Percentiles rank a stretch among this genome's conserved stretches.
phyloP scores from a whole-genome alignment of 139 green algal species.

The Klebsormidium nitens region DNA sequence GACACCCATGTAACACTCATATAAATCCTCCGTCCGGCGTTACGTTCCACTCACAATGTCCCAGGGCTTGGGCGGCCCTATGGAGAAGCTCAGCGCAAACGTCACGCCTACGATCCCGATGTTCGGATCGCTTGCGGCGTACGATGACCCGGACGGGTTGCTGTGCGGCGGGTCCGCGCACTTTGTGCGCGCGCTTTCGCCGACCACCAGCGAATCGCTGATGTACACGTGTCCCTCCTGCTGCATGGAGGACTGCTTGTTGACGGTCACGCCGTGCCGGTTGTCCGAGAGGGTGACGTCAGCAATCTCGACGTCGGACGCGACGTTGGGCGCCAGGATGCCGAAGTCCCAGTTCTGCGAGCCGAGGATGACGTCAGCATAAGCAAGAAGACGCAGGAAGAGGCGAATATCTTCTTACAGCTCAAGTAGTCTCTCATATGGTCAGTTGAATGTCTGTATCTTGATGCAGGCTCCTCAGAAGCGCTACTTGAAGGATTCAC shows the following conservation, averaged over 20 bases:
- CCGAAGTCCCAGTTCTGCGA: constrained; percentile 60
- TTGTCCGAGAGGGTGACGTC: constrained; percentile 19
- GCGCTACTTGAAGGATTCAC: too few relatives aligned
- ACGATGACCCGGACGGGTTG: constrained; percentile 19
- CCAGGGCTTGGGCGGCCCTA: constrained; percentile 51
- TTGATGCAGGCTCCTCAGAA: too few relatives aligned
- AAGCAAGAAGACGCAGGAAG: too few relatives aligned
- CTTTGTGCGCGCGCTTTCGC: constrained; percentile 22
- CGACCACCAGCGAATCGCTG: background rate
- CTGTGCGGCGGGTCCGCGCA: background rate
- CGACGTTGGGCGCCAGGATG: constrained; percentile 47
- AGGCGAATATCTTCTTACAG: too few relatives aligned
- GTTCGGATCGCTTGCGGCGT: constrained; percentile 28
- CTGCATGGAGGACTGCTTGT: constrained; percentile 24
- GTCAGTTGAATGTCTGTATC: too few relatives aligned
- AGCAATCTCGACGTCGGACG: constrained; percentile 9
- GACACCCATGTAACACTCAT: too few relatives aligned
- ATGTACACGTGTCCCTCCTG: constrained; percentile 13
- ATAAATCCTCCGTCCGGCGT: too few relatives aligned
- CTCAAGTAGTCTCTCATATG: too few relatives aligned
- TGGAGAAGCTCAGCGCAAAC: constrained; percentile 46
- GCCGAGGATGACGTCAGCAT: too few relatives aligned
- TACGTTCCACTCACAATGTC: too few relatives aligned
- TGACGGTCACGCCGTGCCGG: constrained; percentile 48
- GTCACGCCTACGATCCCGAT: constrained; percentile 22